Evolutionary conservation across 352 stramenopile genomes (phyloP), one percentile per base, ranked within the genome.

Genomic region (Blastocystis sp.): DNA sequence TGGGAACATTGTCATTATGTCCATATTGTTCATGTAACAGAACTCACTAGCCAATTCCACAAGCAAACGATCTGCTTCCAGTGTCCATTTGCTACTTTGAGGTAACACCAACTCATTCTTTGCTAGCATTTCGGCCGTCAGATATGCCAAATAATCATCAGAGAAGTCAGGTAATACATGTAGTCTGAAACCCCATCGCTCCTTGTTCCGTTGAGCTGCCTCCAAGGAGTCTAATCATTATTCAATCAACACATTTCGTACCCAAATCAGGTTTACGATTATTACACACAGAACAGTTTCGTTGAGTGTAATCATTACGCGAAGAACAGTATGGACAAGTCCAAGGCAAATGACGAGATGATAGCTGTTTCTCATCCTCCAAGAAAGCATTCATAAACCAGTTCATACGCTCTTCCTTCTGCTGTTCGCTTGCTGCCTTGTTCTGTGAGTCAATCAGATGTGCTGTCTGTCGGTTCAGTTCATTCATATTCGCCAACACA

Each of bases 321-420:
- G 48, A 27, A 19, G 9, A 53, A 57, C 73, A 84, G 2, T 66
- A 66, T 0, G 53, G 73, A 64, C 73, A 84, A 11, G 30, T 84
- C 73, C 73, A 84, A 9, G 42, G 48, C 51, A 84, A 57, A 42
- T 56, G 42, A 15, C 42, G 48, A 15, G 68, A n/a, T 17, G 42
- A 66, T 11, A 35, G 58, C 73, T 84, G 51, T 35, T 84, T 84
- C 42, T 84, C 48, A 24, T 84, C 73, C 56, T 84, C 73, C 73
- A 84, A n/a, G 73, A 66, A 84, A 11, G 73, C 73, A 56, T 64
- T 69, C 48, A 84, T 84, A 44, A 84, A 84, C 73, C 73, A 84
- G 27, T 84, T 68, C 0, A 84, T 48, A 37, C n/a, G 64, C 73
- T 66, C 42, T 35, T 68, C 48, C 17, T 84, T 84, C 13, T 51